Evolutionary conservation across 495 filamentous ascomycete genomes (phyloP).

Genomic region (Aspergillus steynii): DNA sequence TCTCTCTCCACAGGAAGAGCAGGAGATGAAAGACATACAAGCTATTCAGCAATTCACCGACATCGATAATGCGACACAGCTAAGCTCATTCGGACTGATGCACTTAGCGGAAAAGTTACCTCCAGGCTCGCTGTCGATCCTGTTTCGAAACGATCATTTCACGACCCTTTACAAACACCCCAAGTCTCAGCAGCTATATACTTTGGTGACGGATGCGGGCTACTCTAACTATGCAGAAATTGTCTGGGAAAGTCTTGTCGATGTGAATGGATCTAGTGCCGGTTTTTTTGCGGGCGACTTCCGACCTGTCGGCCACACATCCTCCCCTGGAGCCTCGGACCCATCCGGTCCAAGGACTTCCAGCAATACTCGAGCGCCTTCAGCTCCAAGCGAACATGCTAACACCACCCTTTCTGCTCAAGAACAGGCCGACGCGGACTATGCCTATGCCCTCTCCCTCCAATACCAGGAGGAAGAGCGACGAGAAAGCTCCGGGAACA

Average conservation of each 20-base stretch:
- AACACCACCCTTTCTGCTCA: conserved; percentile 29
- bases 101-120: conserved; percentile 63
- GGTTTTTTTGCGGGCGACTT: conserved; percentile 93
- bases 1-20: conserved; percentile 62
- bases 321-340: conserved; percentile 22
- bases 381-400: conserved; percentile 11
- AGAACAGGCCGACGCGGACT: conserved; percentile 53
- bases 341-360: conserved; percentile 32
- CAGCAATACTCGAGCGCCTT: conserved; percentile 19
- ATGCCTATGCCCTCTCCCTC: conserved; percentile 48
- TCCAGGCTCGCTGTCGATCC: conserved; percentile 77
- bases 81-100: conserved; percentile 78
- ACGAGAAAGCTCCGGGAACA: conserved; percentile 20
- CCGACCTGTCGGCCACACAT: conserved; percentile 67
- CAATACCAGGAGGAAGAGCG: conserved; percentile 49
- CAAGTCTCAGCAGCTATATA: conserved; percentile 65
- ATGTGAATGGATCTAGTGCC: conserved; percentile 78
- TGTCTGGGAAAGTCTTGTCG: conserved; percentile 91
- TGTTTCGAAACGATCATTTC: conserved; percentile 98
- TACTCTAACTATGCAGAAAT: conserved; percentile 87
- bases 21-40: conserved; percentile 75
- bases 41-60: conserved; percentile 79
- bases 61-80: conserved; percentile 73
- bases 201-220: conserved; percentile 88
- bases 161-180: conserved; percentile 86